Base-by-base conservation (phyloP, 441 rosid species). In the Populus hybrid region DNA sequence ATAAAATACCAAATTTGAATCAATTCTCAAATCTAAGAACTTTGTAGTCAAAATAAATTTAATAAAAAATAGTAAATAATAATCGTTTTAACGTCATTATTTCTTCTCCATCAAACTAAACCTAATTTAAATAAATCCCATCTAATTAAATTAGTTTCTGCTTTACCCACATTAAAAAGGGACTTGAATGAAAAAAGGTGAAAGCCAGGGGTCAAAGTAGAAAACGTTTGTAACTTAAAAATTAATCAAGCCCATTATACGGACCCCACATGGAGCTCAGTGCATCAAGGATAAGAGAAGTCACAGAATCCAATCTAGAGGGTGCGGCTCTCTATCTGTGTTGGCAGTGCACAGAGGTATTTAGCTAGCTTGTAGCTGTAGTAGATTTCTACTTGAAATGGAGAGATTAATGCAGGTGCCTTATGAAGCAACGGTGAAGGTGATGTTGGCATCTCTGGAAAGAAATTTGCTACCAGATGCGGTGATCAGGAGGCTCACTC, bases 381-480 rank as follows among this genome's bases (percentile, higher is more conserved):
- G 20, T 5, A 50, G 59, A 16, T 50, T 50, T 5, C 59, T 38
- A 32, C 16, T 34, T 36, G 12, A 70, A 71, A 91, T 93, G 98
- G 93, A 86, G 69, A 80, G 82, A 35, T 20, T 89, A n/a, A 78
- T 82, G 67, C 86, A 86, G 65, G 53, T 79, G 11, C 89, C 94
- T 2, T 94, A 94, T 76, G 84, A 80, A 18, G 83, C 83, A 3
- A 86, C 92, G 14, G 94, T 89, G 81, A 79, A 87, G 76, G 28
- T 86, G 5, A 81, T 80, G 86, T 35, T 91, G 74, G 84, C 87
- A 5, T 87, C 87, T 14, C 83, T 92, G 57, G 97, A 92, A 86
- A 85, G 91, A 71, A 93, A 91, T 75, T 70, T 92, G 70, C 78
- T 94, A 26, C 94, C 97, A 1, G 97, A 91, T 82, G 80, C 83